Evolutionary conservation across 768 basidiomycete species (phyloP).

Genomic region (Kwoniella sp.): DNA sequence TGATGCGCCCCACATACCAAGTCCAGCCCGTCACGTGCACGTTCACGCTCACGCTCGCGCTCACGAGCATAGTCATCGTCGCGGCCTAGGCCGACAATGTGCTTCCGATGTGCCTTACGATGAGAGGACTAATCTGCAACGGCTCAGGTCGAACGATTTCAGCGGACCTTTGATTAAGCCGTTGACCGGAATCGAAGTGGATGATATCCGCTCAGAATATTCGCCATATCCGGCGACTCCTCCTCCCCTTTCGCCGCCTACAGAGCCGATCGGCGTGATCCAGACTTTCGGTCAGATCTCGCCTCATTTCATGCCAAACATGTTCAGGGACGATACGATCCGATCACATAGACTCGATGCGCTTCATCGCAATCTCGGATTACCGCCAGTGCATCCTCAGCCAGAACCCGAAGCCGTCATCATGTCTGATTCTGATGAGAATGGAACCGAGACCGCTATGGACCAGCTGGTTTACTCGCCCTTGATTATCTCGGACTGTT

Average conservation of each 20-base stretch:
- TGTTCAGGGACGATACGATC: conserved; percentile 8
- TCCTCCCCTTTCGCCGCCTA: conserved; percentile 1
- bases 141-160: not conserved
- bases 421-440: not conserved
- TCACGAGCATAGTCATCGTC: too few relatives aligned
- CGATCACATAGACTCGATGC: conserved; percentile 12
- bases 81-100: too few relatives aligned
- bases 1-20: not conserved
- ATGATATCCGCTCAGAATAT: too few relatives aligned
- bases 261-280: not conserved
- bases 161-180: not conserved
- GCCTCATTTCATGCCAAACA: conserved; percentile 8
- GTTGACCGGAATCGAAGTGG: not conserved
- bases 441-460: not conserved
- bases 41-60: not conserved
- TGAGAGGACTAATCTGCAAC: not conserved
- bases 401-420: not conserved
- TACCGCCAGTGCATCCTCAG: not conserved
- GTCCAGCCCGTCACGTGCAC: not conserved
- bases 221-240: not conserved
- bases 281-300: not conserved
- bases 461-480: not conserved
- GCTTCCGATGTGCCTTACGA: not conserved
- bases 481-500: conserved; percentile 7
- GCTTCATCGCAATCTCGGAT: conserved; percentile 7